Evolutionary conservation across 352 stramenopile genomes (phyloP), one percentile per base, ranked within the genome.

Genomic region (Pythium coloratum): DNA sequence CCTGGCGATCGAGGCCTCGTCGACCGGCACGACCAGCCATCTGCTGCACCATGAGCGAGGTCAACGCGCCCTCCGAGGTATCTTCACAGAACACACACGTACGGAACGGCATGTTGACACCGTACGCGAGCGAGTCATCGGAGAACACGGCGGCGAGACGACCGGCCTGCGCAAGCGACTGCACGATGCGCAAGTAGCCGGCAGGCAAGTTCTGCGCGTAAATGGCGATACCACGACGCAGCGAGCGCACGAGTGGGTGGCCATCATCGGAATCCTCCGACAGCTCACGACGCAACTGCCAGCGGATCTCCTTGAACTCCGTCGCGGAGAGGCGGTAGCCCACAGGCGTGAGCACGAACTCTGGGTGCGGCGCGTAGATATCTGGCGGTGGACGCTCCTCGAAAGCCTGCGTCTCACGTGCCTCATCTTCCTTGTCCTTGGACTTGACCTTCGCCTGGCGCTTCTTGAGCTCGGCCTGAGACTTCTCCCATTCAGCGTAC

Each of bases 41-140:
- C 80, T 99, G 97, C 78, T 99, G 97, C 16, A 98, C 97, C 90
- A 99, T 98, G 10, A 99, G 80, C 58, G 97, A 97, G 1, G 96
- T 99, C 64, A 99, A 76, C 40, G 87, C 80, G 33, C 96, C 83
- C 46, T 91, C 72, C 38, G 96, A 90, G 71, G 98, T 98, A 76
- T 99, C 97, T 83, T 98, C 97, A 73, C 96, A 99, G 78, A 99
- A 99, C 59, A 98, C 91, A 73, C 96, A 99, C 28, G 96, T 98
- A 69, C 97, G 93, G 94, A 99, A 99, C 33, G 97, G 97, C 97
- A 99, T 99, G 87, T 99, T 99, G 0, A 99, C 97, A 81, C 97
- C 97, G 75, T 99, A 99, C 7, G 97, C 97, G 46, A 99, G 84
- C 28, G 97, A 98, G 66, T 98, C 93, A 73, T 99, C 97, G 40